Evolutionary conservation across 306 rosid genomes (phyloP).

Genomic region (Cucumis melo): DNA sequence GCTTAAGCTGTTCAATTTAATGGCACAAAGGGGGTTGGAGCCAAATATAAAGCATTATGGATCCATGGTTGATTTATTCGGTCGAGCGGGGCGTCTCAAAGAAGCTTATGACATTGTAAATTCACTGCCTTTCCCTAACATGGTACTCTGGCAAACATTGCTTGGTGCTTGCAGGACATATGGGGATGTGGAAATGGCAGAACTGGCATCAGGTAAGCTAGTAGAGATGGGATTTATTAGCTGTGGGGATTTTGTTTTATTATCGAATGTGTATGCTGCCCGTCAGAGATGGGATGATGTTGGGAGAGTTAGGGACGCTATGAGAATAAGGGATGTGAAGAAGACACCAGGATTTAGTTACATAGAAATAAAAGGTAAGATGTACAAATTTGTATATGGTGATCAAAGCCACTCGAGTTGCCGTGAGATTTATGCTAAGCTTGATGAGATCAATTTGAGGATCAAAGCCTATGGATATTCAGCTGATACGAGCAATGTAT

Average conservation of each 20-base stretch:
- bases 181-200: constrained; percentile 74
- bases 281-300: constrained; percentile 74
- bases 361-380: constrained; percentile 46
- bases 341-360: constrained; percentile 76
- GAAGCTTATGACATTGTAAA: constrained; percentile 54
- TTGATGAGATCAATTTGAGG: constrained; percentile 68
- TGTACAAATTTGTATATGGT: constrained; percentile 62
- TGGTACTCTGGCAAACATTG: constrained; percentile 75
- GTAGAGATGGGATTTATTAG: constrained; percentile 71
- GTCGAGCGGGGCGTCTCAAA: constrained; percentile 68
- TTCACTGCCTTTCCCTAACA: constrained; percentile 55
- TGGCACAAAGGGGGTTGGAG: constrained; percentile 25
- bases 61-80: constrained; percentile 65
- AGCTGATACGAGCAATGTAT: constrained; percentile 53
- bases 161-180: constrained; percentile 89
- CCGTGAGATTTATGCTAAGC: constrained; percentile 58
- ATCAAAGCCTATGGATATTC: constrained; percentile 41
- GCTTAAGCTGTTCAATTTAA: constrained; percentile 45
- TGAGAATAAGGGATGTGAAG: constrained; percentile 60
- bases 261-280: constrained; percentile 75
- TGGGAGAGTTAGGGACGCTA: constrained; percentile 60
- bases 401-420: constrained; percentile 47
- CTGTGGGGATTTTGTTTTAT: constrained; percentile 79
- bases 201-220: constrained; percentile 46
- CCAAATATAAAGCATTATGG: constrained; percentile 79